Conservation (phyloP, 345 rosid species). For the Litchi chinensis region DNA sequence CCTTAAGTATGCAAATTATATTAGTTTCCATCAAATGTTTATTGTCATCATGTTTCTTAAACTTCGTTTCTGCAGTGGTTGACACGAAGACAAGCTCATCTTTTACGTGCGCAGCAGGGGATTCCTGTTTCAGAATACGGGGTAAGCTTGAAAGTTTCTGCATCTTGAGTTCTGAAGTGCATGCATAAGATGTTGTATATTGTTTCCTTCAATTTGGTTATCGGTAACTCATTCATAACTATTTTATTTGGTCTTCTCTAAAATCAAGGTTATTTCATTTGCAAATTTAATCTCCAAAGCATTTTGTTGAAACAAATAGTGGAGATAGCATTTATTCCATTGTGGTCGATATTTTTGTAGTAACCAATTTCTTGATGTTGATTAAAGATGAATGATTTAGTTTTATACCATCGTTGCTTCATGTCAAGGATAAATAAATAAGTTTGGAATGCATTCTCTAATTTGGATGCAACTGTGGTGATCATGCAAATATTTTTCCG, state of each 20-base stretch:
- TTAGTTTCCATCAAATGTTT: neutral
- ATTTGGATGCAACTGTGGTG: neutral
- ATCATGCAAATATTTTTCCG: neutral
- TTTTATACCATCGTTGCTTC: neutral
- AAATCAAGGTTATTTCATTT: neutral
- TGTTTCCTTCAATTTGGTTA: neutral
- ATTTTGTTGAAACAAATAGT: neutral
- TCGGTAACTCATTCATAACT: neutral
- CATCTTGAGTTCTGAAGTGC: conserved; percentile 8
- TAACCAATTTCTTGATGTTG: neutral
- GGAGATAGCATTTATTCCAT: neutral
- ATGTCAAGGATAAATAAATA: neutral
- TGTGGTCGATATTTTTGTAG: neutral
- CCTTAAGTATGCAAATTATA: neutral
- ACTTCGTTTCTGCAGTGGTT: conserved; percentile 62
- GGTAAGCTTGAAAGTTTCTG: conserved; percentile 51
- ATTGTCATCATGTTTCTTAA: conserved; percentile 16
- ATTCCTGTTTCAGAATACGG: conserved; percentile 94
- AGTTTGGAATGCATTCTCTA: neutral
- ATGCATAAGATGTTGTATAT: neutral
- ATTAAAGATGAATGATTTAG: neutral
- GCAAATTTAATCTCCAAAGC: neutral
- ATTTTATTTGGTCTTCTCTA: neutral
- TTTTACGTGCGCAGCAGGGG: conserved; percentile 91
- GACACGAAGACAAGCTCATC: conserved; percentile 81